Conservation (phyloP, 2,329 filamentous ascomycete genomes). For the Trichophyton verrucosum region DNA sequence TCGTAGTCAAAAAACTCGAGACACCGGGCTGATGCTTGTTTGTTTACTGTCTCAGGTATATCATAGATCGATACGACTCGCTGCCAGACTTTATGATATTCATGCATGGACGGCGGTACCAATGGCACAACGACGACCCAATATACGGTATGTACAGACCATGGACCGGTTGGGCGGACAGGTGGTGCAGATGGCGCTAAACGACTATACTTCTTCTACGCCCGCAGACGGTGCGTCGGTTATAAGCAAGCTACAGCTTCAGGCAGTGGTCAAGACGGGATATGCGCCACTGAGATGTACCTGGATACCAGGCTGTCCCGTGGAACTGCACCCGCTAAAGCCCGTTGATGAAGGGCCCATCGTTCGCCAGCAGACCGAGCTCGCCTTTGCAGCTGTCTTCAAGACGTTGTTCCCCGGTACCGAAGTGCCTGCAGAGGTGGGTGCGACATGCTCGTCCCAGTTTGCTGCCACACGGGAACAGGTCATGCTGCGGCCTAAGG, state of each 20-base stretch:
- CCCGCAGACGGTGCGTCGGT: slow-evolving; percentile 37
- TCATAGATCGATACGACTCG: slow-evolving; percentile 32
- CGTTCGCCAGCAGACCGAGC: slow-evolving; percentile 36
- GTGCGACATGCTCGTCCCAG: slow-evolving; percentile 44
- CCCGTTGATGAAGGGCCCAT: slow-evolving; percentile 33
- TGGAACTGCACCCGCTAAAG: slow-evolving; percentile 32
- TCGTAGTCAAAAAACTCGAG: no score
- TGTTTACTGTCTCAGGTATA: slow-evolving; percentile 22
- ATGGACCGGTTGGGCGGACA: neutral
- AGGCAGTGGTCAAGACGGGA: slow-evolving; percentile 38
- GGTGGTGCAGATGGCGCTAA: neutral
- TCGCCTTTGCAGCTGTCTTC: slow-evolving; percentile 40
- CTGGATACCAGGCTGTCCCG: slow-evolving; percentile 42
- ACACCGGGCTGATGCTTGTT: neutral
- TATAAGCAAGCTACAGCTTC: slow-evolving; percentile 38
- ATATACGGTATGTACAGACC: slow-evolving; percentile 28
- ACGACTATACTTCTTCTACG: neutral
- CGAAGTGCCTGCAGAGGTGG: slow-evolving; percentile 33
- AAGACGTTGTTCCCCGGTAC: slow-evolving; percentile 35
- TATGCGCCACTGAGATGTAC: slow-evolving; percentile 45
- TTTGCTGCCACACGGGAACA: slow-evolving; percentile 41
- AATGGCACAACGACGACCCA: slow-evolving; percentile 43
- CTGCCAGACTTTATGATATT: slow-evolving; percentile 33
- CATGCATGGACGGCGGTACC: slow-evolving; percentile 30
- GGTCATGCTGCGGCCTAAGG: slow-evolving; percentile 34